Base-by-base conservation (phyloP, 352 stramenopile genomes). In the Globisporangium acanthophoron region DNA sequence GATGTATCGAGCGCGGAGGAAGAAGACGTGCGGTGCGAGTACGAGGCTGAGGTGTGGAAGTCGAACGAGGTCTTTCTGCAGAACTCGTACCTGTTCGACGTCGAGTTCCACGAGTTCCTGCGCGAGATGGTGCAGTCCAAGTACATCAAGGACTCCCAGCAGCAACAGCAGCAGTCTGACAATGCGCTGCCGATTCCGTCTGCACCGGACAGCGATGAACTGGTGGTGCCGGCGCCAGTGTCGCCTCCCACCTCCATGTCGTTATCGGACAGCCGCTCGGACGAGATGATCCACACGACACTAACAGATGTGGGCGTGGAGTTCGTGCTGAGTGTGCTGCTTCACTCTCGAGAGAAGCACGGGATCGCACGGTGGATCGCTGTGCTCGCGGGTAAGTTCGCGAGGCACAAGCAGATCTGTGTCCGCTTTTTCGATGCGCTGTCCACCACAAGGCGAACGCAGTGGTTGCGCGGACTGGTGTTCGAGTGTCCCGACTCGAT, bases 101-200 rank as follows among this genome's bases (percentile, higher is more conserved):
- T 94, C 37, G 96, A 98, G 59, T 98, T 98, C 62, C 93, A 98
- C 66, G 76, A 87, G 43, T 99, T 99, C 64, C 64, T 98, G 27
- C 80, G 85, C 16, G 84, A 93, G 35, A 92, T 96, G 78, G 81
- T 96, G 27, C 80, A 90, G 43, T 87, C 80, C 3, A 84, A 90
- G 58, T 88, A 92, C 54, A 77, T 92, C 20, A 87, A 86, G 62
- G 77, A 90, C 12, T 13, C 24, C n/a, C 45, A 37, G 16, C 40
- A 33, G 29, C 44, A 54, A 27, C 5, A 8, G 6, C 40, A 33
- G 29, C 44, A 55, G 24, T 7, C 13, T n/a, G 48, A 53, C 27
- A 18, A 2, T 5, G 20, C 20, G 2, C 24, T 31, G 15, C 13
- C 20, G 20, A n/a, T 66, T 24, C 31, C 60, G 20, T 48, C 65